phyloP scores from a whole-genome alignment of 331 rosid genomes.

The Acacia pycnantha region DNA sequence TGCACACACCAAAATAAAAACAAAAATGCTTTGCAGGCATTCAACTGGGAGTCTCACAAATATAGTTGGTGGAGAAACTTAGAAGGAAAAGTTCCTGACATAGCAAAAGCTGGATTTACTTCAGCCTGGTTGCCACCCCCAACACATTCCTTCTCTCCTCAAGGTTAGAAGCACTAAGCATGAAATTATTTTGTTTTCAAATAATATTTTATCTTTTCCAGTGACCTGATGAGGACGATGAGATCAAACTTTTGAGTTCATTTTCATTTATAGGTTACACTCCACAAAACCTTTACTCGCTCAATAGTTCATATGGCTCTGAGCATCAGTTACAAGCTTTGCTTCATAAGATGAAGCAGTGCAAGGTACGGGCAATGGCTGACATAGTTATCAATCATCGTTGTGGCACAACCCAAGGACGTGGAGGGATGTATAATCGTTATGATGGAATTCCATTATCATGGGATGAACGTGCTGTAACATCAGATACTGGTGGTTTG shows the following conservation, averaged over 20 bases:
- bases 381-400: slow-evolving; percentile 93
- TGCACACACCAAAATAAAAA: background rate
- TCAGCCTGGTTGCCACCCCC: slow-evolving; percentile 19
- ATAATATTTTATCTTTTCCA: slow-evolving; percentile 16
- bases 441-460: slow-evolving; percentile 81
- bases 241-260: background rate
- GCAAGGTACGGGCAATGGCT: slow-evolving; percentile 77
- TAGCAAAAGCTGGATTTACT: slow-evolving; percentile 17
- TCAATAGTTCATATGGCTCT: slow-evolving; percentile 76
- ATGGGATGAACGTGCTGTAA: slow-evolving; percentile 87
- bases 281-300: slow-evolving; percentile 86
- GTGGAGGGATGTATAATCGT: slow-evolving; percentile 83
- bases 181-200: background rate
- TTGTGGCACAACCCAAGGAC: slow-evolving; percentile 72
- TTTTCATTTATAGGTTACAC: slow-evolving; percentile 61
- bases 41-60: slow-evolving; percentile 93
- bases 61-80: slow-evolving; percentile 67
- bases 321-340: slow-evolving; percentile 66
- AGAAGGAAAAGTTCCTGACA: slow-evolving; percentile 6
- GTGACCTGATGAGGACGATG: background rate
- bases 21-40: slow-evolving; percentile 51
- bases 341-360: slow-evolving; percentile 73
- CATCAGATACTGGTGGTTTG: slow-evolving; percentile 87
- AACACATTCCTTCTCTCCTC: slow-evolving; percentile 50
- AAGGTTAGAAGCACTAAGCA: slow-evolving; percentile 50